Evolutionary conservation across 2,329 filamentous ascomycete species (phyloP), one percentile per base, ranked within the genome.

Genomic region (Ophiosphaerella herpotricha): DNA sequence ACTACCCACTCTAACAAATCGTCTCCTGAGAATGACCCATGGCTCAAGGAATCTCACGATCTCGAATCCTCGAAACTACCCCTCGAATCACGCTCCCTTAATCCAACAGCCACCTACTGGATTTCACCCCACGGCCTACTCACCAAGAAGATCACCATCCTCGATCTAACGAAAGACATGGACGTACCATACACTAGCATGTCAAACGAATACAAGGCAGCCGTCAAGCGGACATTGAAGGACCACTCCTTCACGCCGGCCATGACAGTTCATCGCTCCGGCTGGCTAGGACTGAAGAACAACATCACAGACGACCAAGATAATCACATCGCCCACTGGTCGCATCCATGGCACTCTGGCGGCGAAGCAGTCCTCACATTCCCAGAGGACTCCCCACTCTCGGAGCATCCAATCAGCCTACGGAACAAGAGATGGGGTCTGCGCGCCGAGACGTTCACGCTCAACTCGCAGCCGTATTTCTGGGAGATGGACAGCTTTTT

Each of bases 401-500:
- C 48, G 5, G 14, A 47, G 4, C 64, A 61, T 36, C 31, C 52
- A 3, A 55, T 65, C 16, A 48, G 34, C 3, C 41, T 61, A 23
- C 44, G 37, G 13, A 58, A 61, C 37, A 61, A 54, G 45, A 39
- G 45, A 21, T 62, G 58, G 52, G 53, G 51, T 7, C 24, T 56
- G 7, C 51, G 60, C 11, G 58, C 57, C 6, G 57, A 66, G 31
- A 12, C 52, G 2, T 68, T 66, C 35, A 54, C 53, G 8, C 5
- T 57, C 18, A 48, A 63, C 23, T 60, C 58, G 2, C 43, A 49
- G 13, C 55, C 47, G 2, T 68, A 49, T 40, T 24, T 54, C 8
- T 67, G 63, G 64, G 52, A 58, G 34, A 58, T 54, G 53, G 57
- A 66, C 31, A 56, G 48, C 18, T 18, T 49, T 11, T 64, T 54